These are phyloP conservation scores for Thermothelomyces thermophilus DNA, from an alignment of 2,329 filamentous ascomycete species.

Conservation along the genomic window DNA sequence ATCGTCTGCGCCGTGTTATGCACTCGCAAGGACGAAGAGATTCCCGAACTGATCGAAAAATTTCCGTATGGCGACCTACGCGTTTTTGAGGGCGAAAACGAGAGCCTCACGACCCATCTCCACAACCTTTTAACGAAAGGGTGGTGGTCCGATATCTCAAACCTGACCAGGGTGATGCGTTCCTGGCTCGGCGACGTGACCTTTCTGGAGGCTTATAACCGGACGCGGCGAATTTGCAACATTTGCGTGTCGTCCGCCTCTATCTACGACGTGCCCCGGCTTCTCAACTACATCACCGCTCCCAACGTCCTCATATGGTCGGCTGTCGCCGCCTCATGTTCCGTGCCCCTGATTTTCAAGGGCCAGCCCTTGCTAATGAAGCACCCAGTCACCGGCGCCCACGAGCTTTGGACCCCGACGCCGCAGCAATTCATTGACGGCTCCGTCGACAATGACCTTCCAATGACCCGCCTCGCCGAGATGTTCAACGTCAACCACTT, in stretches of 20 bases:
- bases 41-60: conserved; percentile 59
- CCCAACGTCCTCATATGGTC: conserved; percentile 96
- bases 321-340: conserved; percentile 91
- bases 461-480: conserved; percentile 81
- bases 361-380: conserved; percentile 75
- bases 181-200: conserved; percentile 79
- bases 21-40: conserved; percentile 69
- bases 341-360: conserved; percentile 80
- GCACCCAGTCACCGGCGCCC: conserved; percentile 70
- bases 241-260: conserved; percentile 88
- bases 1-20: conserved; percentile 80
- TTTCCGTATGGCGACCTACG: conserved; percentile 76
- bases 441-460: conserved; percentile 88
- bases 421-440: conserved; percentile 88
- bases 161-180: conserved; percentile 76
- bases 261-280: conserved; percentile 75
- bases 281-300: conserved; percentile 89
- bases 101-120: conserved; percentile 62
- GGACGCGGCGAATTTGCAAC: conserved; percentile 86
- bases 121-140: conserved; percentile 73
- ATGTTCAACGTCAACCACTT: conserved; percentile 99
- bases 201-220: conserved; percentile 92
- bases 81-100: conserved; percentile 62
- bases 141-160: conserved; percentile 75
- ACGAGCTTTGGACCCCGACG: conserved; percentile 77